Evolutionary conservation across 805 yeast species (phyloP), one percentile per base, ranked within the genome.

Genomic region (Lachancea fermentati): DNA sequence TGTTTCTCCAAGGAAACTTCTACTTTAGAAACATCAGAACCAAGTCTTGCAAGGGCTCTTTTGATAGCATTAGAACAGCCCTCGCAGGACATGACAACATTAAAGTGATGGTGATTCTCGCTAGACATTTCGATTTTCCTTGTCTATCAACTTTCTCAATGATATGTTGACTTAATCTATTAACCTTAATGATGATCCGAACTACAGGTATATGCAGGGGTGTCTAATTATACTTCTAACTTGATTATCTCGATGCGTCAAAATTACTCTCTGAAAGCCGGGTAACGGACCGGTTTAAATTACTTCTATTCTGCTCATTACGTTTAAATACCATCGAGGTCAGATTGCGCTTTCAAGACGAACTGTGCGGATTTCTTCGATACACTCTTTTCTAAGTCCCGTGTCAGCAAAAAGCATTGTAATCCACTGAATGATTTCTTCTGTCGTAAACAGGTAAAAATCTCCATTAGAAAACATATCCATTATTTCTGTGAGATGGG

Each of bases 41-140:
- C 79, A 33, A 84, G 69, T 49, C 72, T 78, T 32, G 68, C 71
- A 42, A 88, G 72, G 1, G 79, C 97, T 54, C 85, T 77, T 62
- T 79, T 76, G 36, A 91, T 85, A 5, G 97, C 96, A 43, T 74
- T 77, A 16, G 95, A 83, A 65, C 98, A 91, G 13, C 96, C 84
- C 57, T 83, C 74, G 58, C 96, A 89, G 40, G 85, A 55, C 96
- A 88, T 88, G 33, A 80, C 69, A 42, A 89, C 96, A 46, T 87
- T 75, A 61, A 76, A 88, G 51, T 81, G 83, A 63, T 84, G 86
- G 54, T 82, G 76, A 60, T 79, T 79, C 26, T 66, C 65, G 7
- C 75, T 15, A n/a, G 43, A 31, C 78, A 73, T 74, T 33, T 41
- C 55, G 34, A 19, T 7, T n/a, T n/a, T n/a, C n/a, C n/a, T n/a